Evolutionary conservation across 495 filamentous ascomycete genomes (phyloP), one percentile per base, ranked within the genome.

Genomic region (Penicillium macrosclerotiorum): DNA sequence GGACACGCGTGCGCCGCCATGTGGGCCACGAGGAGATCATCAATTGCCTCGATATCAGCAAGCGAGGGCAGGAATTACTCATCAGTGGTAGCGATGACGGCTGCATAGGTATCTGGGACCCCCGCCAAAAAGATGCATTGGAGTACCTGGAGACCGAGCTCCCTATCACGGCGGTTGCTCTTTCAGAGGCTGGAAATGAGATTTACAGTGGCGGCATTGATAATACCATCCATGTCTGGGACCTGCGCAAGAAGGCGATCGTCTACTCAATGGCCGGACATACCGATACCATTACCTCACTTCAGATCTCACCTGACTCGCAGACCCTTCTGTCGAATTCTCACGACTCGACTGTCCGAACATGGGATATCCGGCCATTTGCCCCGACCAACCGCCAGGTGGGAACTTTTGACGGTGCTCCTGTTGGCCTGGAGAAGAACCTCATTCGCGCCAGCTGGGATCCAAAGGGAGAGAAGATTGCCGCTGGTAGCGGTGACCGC

Each of bases 201-300:
- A 78, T 99, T 5, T 99, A 90, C 63, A 90, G 86, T 13, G 93
- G 93, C 26, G 87, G 90, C 8, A 96, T 99, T 44, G 93, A 97
- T 63, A 95, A 96, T 54, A 90, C 94, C 45, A 95, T 99, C 62
- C 90, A 94, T 60, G 88, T 93, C 5, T 99, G 92, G 89, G 94
- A 99, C 68, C 65, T 96, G 47, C 83, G 94, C 51, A 96, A 95
- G 70, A 89, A 91, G 61, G 81, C 81, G 0, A 79, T 95, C 1
- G 81, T 86, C 7, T 96, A 96, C 60, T 83, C 87, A 2, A 84
- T 99, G 79, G 55, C 86, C 7, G 93, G 94, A 2, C 93, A 99
- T 60, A 84, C 78, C 23, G 93, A 99, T 56, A 97, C 91, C 1
- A 74, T 99, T 47, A 95, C 92, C 3, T 93, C 91, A 22, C 77